Percentiles rank a stretch among this genome's conserved stretches.
phyloP scores from a whole-genome alignment of 164 flowering plant genomes.

The Cinnamomum micranthum region DNA sequence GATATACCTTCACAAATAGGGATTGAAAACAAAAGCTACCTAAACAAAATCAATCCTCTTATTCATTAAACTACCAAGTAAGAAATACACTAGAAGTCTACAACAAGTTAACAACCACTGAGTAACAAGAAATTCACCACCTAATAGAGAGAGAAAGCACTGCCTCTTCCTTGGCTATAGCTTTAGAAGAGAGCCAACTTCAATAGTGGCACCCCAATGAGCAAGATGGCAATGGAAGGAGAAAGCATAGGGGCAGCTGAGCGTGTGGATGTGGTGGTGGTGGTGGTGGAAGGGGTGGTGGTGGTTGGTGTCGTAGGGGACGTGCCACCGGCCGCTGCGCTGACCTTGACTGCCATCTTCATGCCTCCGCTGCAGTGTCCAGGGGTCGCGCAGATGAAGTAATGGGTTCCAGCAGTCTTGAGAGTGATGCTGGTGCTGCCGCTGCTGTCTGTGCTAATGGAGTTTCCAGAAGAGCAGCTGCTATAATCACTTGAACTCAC shows the following conservation, averaged over 20 bases:
- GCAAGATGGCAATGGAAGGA: conserved; percentile 14
- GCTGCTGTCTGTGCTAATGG: conserved; percentile 30
- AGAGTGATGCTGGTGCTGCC: conserved; percentile 38
- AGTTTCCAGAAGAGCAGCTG: conserved; percentile 27
- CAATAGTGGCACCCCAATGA: conserved; percentile 8
- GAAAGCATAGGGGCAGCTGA: conserved; percentile 15
- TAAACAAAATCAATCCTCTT: too few relatives aligned
- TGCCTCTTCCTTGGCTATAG: conserved; percentile 3
- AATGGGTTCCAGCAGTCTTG: conserved; percentile 38
- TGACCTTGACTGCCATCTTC: conserved; percentile 46
- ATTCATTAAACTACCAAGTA: too few relatives aligned
- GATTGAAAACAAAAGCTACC: too few relatives aligned
- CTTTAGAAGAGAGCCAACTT: not conserved
- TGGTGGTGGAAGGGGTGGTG: not conserved
- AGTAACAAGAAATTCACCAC: too few relatives aligned
- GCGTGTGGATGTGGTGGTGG: not conserved
- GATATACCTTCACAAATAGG: too few relatives aligned
- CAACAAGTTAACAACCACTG: too few relatives aligned
- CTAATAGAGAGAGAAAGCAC: not conserved
- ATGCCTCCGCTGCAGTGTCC: conserved; percentile 49
- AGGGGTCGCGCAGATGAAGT: conserved; percentile 42
- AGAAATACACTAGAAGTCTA: too few relatives aligned
- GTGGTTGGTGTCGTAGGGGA: not conserved
- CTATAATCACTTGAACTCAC: conserved; percentile 40
- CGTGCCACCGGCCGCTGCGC: not conserved